Percentiles rank a stretch among this genome's conserved stretches.
These are phyloP conservation scores for Pinus tabuliformis DNA, from an alignment of 75 land plant species.

Conservation along the genomic window DNA sequence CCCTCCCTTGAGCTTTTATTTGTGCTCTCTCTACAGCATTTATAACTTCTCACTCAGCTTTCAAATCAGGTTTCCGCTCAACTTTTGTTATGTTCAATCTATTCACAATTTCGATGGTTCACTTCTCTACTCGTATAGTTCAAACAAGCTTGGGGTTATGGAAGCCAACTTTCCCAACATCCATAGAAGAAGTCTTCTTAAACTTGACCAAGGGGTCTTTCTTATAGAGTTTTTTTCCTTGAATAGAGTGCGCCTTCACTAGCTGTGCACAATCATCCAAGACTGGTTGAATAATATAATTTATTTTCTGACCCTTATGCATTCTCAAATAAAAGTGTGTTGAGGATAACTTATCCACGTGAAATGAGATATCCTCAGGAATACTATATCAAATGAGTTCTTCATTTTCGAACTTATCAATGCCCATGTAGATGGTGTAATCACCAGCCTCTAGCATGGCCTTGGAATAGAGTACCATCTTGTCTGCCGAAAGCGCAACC, in stretches of 20 bases:
- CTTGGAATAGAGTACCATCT: conserved; percentile 98
- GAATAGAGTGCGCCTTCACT: conserved; percentile 98
- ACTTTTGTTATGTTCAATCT: conserved; percentile 93
- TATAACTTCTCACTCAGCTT: conserved; percentile 81
- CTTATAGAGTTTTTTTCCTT: conserved; percentile 97
- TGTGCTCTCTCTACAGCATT: conserved; percentile 91
- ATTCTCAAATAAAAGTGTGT: conserved; percentile 95
- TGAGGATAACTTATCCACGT: conserved; percentile 98
- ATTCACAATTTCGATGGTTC: conserved; percentile 91
- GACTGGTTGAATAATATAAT: conserved; percentile 75
- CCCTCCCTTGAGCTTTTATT: conserved; percentile 64
- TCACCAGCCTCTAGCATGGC: conserved; percentile 95
- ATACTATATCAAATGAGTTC: conserved; percentile 98
- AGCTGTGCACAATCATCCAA: conserved; percentile 98
- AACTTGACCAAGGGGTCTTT: conserved; percentile 96
- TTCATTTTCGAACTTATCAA: conserved; percentile 98
- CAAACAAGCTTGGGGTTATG: conserved; percentile 91
- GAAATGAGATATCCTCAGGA: conserved; percentile 99
- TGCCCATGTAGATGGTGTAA: conserved; percentile 96
- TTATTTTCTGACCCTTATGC: conserved; percentile 90
- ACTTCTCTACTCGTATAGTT: conserved; percentile 87
- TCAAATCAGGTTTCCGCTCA: conserved; percentile 88
- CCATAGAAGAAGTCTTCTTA: conserved; percentile 96
- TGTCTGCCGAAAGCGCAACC: neutral
- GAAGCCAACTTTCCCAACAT: conserved; percentile 99